Evolutionary conservation across 2,329 filamentous ascomycete genomes (phyloP).

Genomic region (Dichotomopilus funicola): DNA sequence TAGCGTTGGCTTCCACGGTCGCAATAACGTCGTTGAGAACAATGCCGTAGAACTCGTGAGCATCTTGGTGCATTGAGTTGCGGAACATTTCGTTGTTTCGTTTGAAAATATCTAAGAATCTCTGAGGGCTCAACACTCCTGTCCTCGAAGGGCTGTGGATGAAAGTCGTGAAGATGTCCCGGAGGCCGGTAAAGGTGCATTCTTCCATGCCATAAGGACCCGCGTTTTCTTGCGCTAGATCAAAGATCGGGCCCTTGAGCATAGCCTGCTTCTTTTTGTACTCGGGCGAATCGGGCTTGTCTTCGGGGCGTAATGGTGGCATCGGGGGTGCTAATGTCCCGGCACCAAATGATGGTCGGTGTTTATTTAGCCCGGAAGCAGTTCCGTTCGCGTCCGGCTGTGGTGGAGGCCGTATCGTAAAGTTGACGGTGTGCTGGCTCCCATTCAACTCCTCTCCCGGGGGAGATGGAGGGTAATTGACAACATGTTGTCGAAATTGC

Average conservation of each 20-base stretch:
- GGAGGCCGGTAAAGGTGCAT: constrained; percentile 86
- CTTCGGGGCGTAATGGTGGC: constrained; percentile 64
- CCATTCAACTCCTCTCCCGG: constrained; percentile 64
- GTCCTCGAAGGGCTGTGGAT: constrained; percentile 75
- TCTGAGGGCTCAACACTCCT: constrained; percentile 84
- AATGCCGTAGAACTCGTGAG: constrained; percentile 92
- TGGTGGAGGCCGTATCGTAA: constrained; percentile 54
- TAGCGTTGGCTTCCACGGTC: constrained; percentile 84
- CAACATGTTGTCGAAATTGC: constrained; percentile 86
- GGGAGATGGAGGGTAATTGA: constrained; percentile 76
- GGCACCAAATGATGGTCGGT: constrained; percentile 47
- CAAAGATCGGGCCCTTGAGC: constrained; percentile 77
- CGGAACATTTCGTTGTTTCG: constrained; percentile 96
- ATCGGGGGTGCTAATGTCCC: constrained; percentile 49
- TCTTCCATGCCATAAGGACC: constrained; percentile 86
- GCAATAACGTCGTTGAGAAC: constrained; percentile 94
- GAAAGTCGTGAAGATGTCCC: constrained; percentile 91
- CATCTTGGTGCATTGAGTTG: constrained; percentile 95
- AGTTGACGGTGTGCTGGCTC: constrained; percentile 46
- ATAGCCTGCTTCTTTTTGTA: constrained; percentile 97
- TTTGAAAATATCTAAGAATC: constrained; percentile 89
- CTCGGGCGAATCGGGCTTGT: constrained; percentile 89
- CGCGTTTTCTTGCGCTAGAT: constrained; percentile 75
- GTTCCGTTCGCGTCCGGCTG: constrained; percentile 44
- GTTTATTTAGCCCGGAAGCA: constrained; percentile 35